Evolutionary conservation across 305 asterid genomes (phyloP).

Genomic region (Caryopteris hybrid): DNA sequence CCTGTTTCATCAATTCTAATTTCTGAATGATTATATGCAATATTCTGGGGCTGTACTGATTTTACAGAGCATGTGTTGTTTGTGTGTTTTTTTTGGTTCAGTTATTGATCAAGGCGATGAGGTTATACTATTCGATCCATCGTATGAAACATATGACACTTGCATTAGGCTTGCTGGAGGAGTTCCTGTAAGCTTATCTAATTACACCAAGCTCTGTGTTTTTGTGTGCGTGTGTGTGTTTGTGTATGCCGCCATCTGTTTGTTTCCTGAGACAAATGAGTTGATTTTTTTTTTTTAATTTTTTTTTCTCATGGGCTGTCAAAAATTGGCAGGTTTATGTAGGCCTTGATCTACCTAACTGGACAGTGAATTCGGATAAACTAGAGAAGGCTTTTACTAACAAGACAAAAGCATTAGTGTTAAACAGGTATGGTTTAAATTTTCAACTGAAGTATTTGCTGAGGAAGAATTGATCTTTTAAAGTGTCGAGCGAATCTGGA

Average conservation of each 20-base stretch:
- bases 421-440: slow-evolving; percentile 59
- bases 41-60: neutral
- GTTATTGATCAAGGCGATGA: slow-evolving; percentile 79
- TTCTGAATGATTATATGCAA: neutral
- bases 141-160: slow-evolving; percentile 71
- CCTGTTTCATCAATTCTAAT: neutral
- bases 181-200: slow-evolving; percentile 58
- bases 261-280: neutral
- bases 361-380: slow-evolving; percentile 59
- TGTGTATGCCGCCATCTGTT: no score
- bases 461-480: neutral
- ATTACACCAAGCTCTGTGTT: no score
- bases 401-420: slow-evolving; percentile 69
- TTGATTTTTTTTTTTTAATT: no score
- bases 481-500: neutral
- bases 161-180: slow-evolving; percentile 91
- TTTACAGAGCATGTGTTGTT: neutral
- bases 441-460: neutral
- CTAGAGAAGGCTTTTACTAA: slow-evolving; percentile 51
- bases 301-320: slow-evolving; percentile 5
- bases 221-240: no score
- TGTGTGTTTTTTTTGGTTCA: slow-evolving; percentile 18
- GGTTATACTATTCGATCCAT: slow-evolving; percentile 82
- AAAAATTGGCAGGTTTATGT: slow-evolving; percentile 58
- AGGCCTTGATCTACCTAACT: slow-evolving; percentile 75